Evolutionary conservation across 371 early-diverging fungal genomes (phyloP).

Genomic region (Lichtheimia hyalospora): DNA sequence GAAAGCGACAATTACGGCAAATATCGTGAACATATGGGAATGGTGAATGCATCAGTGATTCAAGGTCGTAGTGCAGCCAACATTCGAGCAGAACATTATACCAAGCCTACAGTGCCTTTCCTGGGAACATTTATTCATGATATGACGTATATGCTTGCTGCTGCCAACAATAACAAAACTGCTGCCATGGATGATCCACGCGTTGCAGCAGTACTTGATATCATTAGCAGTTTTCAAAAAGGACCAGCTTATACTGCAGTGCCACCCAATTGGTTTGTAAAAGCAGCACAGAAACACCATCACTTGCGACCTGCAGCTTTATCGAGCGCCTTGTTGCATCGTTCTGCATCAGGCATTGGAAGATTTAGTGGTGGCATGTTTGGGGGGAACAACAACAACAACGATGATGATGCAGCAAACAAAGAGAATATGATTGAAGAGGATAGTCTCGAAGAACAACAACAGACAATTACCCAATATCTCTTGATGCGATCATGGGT

Average conservation of each 20-base stretch:
- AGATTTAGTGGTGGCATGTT: conserved; percentile 44
- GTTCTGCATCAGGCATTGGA: conserved; percentile 51
- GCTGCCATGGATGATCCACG: conserved; percentile 51
- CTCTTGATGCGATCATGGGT: conserved; percentile 45
- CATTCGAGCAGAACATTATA: conserved; percentile 46
- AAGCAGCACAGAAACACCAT: conserved; percentile 57
- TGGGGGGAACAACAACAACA: conserved; percentile 8
- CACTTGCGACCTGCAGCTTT: conserved; percentile 53
- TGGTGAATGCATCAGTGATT: conserved; percentile 32
- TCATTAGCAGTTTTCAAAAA: conserved; percentile 55
- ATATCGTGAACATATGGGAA: conserved; percentile 68
- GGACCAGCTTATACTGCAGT: conserved; percentile 63
- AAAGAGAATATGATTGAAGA: conserved; percentile 9
- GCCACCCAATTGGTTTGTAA: conserved; percentile 53
- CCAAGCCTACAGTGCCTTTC: conserved; percentile 72
- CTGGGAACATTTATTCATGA: conserved; percentile 80
- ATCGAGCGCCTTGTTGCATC: conserved; percentile 53
- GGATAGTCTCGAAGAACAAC: conserved; percentile 23
- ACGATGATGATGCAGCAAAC: conserved; percentile 10
- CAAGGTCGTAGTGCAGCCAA: conserved; percentile 33
- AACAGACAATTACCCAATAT: conserved; percentile 59
- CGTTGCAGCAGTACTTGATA: conserved; percentile 48
- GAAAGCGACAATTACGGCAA: conserved; percentile 71
- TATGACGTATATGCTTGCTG: conserved; percentile 71
- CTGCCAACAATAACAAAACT: conserved; percentile 48